Percentiles rank a stretch among this genome's conserved stretches.
Evolutionary conservation across 1,139 yeast genomes (phyloP).

Genomic region (Geotrichum aggregatum): DNA sequence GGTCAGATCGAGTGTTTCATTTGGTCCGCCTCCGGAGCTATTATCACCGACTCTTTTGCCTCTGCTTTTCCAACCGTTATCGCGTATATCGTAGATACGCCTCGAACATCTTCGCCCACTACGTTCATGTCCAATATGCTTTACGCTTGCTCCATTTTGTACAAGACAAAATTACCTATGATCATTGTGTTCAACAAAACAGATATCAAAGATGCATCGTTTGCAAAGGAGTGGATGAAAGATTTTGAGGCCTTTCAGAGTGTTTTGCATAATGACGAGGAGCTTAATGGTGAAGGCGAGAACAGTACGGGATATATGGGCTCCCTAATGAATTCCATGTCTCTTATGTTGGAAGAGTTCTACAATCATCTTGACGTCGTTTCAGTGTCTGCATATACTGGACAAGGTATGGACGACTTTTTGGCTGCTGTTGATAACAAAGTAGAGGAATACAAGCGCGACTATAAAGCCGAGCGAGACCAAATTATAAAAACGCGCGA

Average conservation of each 20-base stretch:
- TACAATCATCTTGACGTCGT: constrained; percentile 90
- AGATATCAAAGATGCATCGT: constrained; percentile 77
- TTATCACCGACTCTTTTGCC: constrained; percentile 94
- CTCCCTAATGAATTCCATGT: constrained; percentile 88
- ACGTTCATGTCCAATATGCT: constrained; percentile 98
- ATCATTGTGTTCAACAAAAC: constrained; percentile 93
- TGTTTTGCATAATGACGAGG: constrained; percentile 59
- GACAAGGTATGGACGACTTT: constrained; percentile 91
- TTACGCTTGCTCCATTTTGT: constrained; percentile 93
- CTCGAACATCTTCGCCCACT: constrained; percentile 88
- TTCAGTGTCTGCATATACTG: constrained; percentile 86
- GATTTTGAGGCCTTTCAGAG: constrained; percentile 90
- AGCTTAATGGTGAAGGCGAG: constrained; percentile 60
- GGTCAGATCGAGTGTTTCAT: constrained; percentile 98
- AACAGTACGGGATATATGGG: constrained; percentile 91
- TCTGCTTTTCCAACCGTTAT: constrained; percentile 92
- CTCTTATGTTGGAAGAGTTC: constrained; percentile 92
- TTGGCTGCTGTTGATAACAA: constrained; percentile 76
- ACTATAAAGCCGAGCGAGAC: constrained; percentile 82
- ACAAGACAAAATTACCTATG: constrained; percentile 96
- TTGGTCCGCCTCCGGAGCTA: constrained; percentile 89
- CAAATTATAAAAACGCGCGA: constrained; percentile 72
- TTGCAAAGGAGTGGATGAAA: constrained; percentile 96
- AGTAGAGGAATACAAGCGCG: constrained; percentile 81
- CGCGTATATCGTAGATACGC: constrained; percentile 95